A percentile compares a stretch with the other conserved stretches of the same genome.
Evolutionary conservation across 495 filamentous ascomycete genomes (phyloP).

Genomic region (Glonium stellatum): DNA sequence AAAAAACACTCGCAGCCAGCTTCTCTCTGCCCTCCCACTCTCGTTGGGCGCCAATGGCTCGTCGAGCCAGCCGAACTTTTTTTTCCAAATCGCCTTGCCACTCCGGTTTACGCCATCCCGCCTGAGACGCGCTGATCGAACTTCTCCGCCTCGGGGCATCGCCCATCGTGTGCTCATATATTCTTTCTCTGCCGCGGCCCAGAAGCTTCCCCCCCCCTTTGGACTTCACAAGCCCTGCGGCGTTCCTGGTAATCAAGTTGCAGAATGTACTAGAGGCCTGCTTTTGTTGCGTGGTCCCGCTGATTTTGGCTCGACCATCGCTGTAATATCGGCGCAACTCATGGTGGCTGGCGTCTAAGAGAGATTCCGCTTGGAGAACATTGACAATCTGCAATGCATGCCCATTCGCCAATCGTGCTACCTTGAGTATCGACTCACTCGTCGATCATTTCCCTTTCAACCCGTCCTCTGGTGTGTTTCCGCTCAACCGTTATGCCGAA

Average conservation of each 20-base stretch:
- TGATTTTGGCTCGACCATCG: background rate
- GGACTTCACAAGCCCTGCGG: background rate
- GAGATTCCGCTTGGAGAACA: background rate
- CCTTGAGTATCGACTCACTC: background rate
- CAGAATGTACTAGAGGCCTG: background rate
- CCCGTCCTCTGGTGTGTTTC: background rate
- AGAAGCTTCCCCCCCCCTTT: slow-evolving; percentile 10
- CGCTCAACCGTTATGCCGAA: background rate
- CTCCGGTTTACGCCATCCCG: background rate
- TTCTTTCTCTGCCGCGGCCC: slow-evolving; percentile 9
- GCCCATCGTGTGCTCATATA: background rate
- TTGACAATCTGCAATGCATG: background rate
- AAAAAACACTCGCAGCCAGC: too few relatives aligned
- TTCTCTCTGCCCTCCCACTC: too few relatives aligned
- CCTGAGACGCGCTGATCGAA: background rate
- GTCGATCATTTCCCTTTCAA: background rate
- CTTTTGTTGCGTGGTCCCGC: background rate
- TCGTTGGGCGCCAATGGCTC: too few relatives aligned
- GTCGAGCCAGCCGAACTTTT: too few relatives aligned
- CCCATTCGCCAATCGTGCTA: slow-evolving; percentile 1
- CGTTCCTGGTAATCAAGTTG: background rate
- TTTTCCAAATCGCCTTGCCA: too few relatives aligned
- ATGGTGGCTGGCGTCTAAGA: background rate
- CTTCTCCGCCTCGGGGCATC: background rate
- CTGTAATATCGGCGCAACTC: background rate